Evolutionary conservation across 2,329 filamentous ascomycete genomes (phyloP).

Genomic region (Lasiodiplodia theobromae): DNA sequence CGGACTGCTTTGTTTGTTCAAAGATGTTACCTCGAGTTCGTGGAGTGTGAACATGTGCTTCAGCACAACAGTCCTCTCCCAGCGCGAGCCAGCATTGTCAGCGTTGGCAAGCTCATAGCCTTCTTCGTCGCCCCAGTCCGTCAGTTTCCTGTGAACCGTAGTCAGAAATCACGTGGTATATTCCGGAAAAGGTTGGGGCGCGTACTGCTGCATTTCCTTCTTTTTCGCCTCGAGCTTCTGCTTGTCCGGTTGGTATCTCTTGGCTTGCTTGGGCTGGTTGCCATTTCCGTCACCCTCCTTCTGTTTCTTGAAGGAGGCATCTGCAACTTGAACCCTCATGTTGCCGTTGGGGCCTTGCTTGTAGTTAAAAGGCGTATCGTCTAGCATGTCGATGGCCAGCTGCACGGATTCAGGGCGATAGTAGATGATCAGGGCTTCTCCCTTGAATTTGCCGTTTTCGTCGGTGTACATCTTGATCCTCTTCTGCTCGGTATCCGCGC

Average conservation of each 20-base stretch:
- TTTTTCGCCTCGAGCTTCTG: conserved; percentile 80
- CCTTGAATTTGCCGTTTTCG: conserved; percentile 84
- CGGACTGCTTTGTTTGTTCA: background rate
- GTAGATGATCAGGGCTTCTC: conserved; percentile 91
- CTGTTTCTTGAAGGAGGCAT: conserved; percentile 89
- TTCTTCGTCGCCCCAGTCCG: conserved; percentile 89
- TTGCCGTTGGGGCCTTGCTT: conserved; percentile 60
- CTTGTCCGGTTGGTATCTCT: conserved; percentile 82
- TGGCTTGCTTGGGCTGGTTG: conserved; percentile 49
- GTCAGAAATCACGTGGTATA: background rate
- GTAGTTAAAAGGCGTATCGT: conserved; percentile 82
- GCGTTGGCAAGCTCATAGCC: conserved; percentile 40
- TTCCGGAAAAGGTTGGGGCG: background rate
- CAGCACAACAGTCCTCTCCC: conserved; percentile 84
- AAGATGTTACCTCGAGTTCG: conserved; percentile 22
- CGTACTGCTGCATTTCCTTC: conserved; percentile 77
- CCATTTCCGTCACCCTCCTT: conserved; percentile 67
- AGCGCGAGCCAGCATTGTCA: conserved; percentile 65
- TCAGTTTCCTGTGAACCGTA: conserved; percentile 70
- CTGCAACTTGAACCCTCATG: conserved; percentile 84
- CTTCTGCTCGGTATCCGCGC: conserved; percentile 85
- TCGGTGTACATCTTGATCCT: conserved; percentile 94
- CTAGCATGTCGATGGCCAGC: conserved; percentile 80
- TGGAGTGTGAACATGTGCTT: conserved; percentile 89
- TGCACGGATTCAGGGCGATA: conserved; percentile 94